phyloP scores from a whole-genome alignment of 2,329 filamentous ascomycete genomes.

The Claviceps sp. region DNA sequence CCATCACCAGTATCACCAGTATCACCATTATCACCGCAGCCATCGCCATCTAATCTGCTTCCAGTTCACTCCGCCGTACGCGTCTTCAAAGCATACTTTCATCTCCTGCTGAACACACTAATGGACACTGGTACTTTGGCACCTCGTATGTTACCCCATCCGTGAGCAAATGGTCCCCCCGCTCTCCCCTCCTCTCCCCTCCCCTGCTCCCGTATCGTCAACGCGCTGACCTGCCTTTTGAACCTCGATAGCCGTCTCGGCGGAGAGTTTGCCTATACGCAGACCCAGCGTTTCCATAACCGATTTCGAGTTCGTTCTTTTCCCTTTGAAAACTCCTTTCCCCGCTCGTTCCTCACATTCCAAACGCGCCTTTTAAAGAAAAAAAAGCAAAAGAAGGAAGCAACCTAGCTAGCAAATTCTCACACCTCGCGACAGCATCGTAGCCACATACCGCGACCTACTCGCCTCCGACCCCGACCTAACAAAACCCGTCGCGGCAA shows the following conservation, averaged over 20 bases:
- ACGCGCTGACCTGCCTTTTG: background rate
- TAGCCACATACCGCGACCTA: constrained; percentile 39
- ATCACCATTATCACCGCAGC: background rate
- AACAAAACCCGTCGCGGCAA: constrained; percentile 91
- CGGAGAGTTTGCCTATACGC: constrained; percentile 2
- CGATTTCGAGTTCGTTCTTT: constrained; percentile 10
- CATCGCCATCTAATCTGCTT: background rate
- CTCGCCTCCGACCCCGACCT: constrained; percentile 61
- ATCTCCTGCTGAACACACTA: background rate
- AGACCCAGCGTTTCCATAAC: constrained; percentile 8
- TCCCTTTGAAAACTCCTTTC: background rate
- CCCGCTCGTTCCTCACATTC: background rate
- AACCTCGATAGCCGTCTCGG: background rate
- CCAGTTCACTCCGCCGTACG: background rate
- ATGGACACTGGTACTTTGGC: background rate
- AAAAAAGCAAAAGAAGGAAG: background rate
- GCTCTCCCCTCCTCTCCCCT: too few relatives aligned
- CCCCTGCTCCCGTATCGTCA: background rate
- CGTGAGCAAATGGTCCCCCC: background rate
- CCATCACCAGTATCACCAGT: background rate
- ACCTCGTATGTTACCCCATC: background rate
- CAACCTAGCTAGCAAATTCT: background rate
- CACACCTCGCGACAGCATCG: constrained; percentile 29
- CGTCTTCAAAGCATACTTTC: background rate
- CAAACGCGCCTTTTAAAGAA: background rate